Conservation (phyloP, 116 monocot species). For the Thalassia testudinum region DNA sequence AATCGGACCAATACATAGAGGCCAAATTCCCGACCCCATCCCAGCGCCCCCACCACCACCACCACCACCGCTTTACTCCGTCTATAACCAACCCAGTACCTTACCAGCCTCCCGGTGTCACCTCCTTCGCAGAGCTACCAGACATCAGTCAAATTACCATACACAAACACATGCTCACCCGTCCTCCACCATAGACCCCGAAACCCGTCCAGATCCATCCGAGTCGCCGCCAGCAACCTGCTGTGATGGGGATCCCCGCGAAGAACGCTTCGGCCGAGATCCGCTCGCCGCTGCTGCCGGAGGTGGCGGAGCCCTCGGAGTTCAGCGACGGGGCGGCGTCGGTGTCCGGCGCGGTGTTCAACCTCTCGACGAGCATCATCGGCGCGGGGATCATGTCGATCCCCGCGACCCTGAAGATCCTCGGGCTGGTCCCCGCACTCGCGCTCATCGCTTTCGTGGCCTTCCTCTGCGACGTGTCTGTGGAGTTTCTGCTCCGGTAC, state of each 20-base stretch:
- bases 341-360: constrained; percentile 74
- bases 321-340: constrained; percentile 21
- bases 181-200: background rate
- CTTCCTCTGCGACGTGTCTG: constrained; percentile 55
- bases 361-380: constrained; percentile 83
- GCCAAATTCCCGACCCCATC: too few species aligned
- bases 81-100: too few species aligned
- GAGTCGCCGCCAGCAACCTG: background rate
- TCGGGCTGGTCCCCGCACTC: constrained; percentile 65
- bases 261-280: background rate
- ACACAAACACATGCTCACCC: background rate
- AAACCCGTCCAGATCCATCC: background rate
- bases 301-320: background rate
- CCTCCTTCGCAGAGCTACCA: too few species aligned
- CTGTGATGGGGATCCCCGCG: too few species aligned
- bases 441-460: constrained; percentile 39
- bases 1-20: too few species aligned
- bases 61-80: too few species aligned
- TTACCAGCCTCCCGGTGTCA: too few species aligned
- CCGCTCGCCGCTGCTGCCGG: background rate
- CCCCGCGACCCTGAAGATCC: constrained; percentile 74
- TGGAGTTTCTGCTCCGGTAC: constrained; percentile 74
- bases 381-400: constrained; percentile 99
- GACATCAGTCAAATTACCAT: too few species aligned
- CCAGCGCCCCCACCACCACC: too few species aligned